Percentiles rank a stretch among this genome's conserved stretches.
Conservation (phyloP, 345 rosid species). For the Passiflora organensis region DNA sequence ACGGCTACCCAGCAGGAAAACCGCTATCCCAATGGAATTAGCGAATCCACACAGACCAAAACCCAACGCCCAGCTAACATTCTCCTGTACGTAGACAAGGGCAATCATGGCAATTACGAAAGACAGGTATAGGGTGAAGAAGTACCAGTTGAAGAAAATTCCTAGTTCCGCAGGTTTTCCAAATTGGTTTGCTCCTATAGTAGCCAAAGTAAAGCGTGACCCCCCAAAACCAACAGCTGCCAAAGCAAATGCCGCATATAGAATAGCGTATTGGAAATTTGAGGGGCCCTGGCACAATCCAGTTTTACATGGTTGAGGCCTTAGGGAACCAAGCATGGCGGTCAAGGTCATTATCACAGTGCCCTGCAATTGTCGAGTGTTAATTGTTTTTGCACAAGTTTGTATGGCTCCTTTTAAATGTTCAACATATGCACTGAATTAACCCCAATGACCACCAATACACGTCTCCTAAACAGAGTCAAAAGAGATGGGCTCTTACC, state of each 20-base stretch:
- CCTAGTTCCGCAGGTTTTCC: conserved; percentile 29
- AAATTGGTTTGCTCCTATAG: conserved; percentile 48
- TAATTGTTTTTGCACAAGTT: not conserved
- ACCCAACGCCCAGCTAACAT: conserved; percentile 46
- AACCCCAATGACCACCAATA: too few relatives aligned
- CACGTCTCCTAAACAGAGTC: too few relatives aligned
- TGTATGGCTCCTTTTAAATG: too few relatives aligned
- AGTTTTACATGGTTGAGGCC: conserved; percentile 31
- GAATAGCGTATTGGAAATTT: conserved; percentile 29
- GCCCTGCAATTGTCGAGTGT: conserved; percentile 28
- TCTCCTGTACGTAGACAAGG: conserved; percentile 40
- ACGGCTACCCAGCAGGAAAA: conserved; percentile 35
- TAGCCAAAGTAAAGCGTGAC: conserved; percentile 28
- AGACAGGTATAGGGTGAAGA: conserved; percentile 23
- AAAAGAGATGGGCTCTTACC: too few relatives aligned
- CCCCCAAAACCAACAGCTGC: conserved; percentile 31
- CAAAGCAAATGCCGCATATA: conserved; percentile 36
- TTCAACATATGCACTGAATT: too few relatives aligned
- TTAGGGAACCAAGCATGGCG: conserved; percentile 26
- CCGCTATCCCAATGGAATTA: conserved; percentile 25
- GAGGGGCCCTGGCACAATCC: conserved; percentile 33
- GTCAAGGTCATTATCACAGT: conserved; percentile 32
- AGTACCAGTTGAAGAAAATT: conserved; percentile 49
- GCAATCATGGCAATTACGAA: conserved; percentile 21
- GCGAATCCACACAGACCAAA: conserved; percentile 32